phyloP scores from a whole-genome alignment of 345 rosid genomes.

The Camelina laxa region DNA sequence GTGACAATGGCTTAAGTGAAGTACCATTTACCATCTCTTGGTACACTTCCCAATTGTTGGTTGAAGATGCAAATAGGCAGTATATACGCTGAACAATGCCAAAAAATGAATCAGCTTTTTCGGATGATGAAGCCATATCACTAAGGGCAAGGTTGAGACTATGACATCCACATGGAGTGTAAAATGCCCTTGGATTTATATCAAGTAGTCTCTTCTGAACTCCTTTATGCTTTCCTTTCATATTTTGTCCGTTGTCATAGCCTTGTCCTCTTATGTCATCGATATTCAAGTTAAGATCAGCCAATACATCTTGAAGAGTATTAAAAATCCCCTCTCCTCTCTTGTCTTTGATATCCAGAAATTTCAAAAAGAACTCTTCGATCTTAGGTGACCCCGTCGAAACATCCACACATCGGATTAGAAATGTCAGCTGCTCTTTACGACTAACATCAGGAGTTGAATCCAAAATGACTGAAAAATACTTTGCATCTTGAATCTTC shows the following conservation, averaged over 20 bases:
- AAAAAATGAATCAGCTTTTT: too few species aligned
- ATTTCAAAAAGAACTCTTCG: not conserved
- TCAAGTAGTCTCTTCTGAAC: too few species aligned
- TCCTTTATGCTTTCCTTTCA: not conserved
- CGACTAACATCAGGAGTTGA: not conserved
- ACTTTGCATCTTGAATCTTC: not conserved
- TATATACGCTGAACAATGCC: too few species aligned
- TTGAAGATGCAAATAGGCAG: too few species aligned
- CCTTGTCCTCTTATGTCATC: not conserved
- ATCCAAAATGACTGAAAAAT: not conserved
- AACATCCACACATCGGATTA: not conserved
- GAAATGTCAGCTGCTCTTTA: not conserved
- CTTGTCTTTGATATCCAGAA: not conserved
- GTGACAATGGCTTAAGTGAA: too few species aligned
- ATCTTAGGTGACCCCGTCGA: not conserved
- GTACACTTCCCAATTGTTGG: too few species aligned
- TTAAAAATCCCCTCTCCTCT: not conserved
- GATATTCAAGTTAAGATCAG: not conserved
- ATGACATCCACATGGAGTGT: too few species aligned
- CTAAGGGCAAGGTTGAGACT: too few species aligned
- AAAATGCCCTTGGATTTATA: too few species aligned
- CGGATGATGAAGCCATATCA: too few species aligned
- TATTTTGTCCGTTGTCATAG: not conserved
- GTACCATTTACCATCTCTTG: too few species aligned
- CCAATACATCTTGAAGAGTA: not conserved